Evolutionary conservation across 352 stramenopile genomes (phyloP), one percentile per base, ranked within the genome.

Genomic region (Globisporangium acanthophoron): DNA sequence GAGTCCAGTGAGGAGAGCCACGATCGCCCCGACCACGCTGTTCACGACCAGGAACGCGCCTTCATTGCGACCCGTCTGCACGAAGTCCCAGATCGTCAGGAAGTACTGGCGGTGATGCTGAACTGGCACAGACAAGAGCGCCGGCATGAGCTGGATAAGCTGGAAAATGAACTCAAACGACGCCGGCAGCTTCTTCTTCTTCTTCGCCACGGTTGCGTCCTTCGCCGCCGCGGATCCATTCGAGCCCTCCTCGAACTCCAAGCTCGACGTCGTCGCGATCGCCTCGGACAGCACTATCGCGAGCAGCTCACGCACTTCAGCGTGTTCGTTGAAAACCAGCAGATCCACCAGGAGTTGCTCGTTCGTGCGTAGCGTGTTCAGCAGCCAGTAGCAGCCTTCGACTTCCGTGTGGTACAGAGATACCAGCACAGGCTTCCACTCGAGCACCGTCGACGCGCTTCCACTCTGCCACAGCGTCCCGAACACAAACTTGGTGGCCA

Each of bases 401-500:
- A 87, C 62, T 53, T 96, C 82, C 20, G 84, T 78, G 37, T 83
- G 73, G 43, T 92, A 92, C n/a, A 96, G 62, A 0, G 74, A 64
- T 20, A 83, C 69, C 7, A 96, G 61, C n/a, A 83, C 70, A 0
- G 75, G 65, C 49, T 74, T 80, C 87, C 87, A 96, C 62, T 84
- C 78, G 16, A 89, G 61, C n/a, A 94, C 72, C 20, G 80, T 79
- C 16, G 69, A 72, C 4, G 91, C 69, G 58, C 93, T 72, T 2
- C 78, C 79, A n/a, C 71, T 83, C 65, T 94, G 87, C 85, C 80
- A 94, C 27, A 94, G 54, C 13, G 87, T 96, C 21, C 87, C 87
- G 59, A 94, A 96, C 5, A 93, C 84, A 63, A 94, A 96, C 53
- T 84, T 86, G 12, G 83, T 93, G 6, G 80, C 80, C 24, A 91